phyloP scores from a whole-genome alignment of 306 rosid species.

The Cucumis hystrix region DNA sequence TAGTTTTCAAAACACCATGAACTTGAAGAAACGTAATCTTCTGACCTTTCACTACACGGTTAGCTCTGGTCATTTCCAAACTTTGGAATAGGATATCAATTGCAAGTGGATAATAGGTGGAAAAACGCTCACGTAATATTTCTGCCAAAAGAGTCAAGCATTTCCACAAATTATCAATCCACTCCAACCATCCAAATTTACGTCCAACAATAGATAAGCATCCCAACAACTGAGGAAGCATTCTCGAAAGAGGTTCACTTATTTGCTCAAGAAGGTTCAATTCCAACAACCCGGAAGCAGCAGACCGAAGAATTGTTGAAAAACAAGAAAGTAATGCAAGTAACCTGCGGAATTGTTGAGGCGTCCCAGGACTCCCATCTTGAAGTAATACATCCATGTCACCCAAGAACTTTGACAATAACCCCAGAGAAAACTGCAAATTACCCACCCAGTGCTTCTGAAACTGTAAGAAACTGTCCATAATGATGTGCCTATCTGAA shows the following conservation, averaged over 20 bases:
- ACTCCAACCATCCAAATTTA: conserved; percentile 85
- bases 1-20: conserved; percentile 88
- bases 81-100: conserved; percentile 65
- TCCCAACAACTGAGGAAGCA: conserved; percentile 62
- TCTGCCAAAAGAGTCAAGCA: conserved; percentile 88
- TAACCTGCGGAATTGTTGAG: conserved; percentile 62
- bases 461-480: conserved; percentile 82
- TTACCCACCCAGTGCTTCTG: conserved; percentile 95
- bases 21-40: conserved; percentile 56
- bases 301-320: conserved; percentile 66
- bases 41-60: conserved; percentile 24
- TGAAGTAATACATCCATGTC: conserved; percentile 94
- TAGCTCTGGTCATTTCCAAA: conserved; percentile 35
- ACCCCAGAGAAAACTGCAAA: conserved; percentile 56
- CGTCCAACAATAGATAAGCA: conserved; percentile 73
- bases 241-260: conserved; percentile 49
- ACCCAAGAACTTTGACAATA: conserved; percentile 75
- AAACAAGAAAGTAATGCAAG: conserved; percentile 71
- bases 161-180: conserved; percentile 91
- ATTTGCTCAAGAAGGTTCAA: conserved; percentile 77
- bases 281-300: conserved; percentile 88
- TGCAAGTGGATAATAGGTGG: conserved; percentile 51
- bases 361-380: conserved; percentile 73
- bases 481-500: conserved; percentile 50
- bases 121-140: conserved; percentile 62